Base-by-base conservation (phyloP, 2,329 filamentous ascomycete species). In the Ascochyta fabae region DNA sequence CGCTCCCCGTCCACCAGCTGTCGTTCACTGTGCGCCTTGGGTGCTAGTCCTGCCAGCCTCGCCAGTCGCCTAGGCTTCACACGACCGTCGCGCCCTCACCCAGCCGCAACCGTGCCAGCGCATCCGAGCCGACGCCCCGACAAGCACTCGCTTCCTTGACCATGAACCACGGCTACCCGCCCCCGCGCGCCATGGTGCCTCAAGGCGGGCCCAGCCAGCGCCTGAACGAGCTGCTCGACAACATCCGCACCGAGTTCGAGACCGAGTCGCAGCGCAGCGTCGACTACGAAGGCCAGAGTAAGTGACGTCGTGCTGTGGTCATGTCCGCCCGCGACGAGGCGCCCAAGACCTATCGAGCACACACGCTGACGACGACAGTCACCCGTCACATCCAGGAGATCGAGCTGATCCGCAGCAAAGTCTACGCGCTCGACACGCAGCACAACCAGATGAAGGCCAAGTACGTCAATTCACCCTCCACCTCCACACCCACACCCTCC, bases 241-340 rank as follows among this genome's bases (percentile, higher is more conserved):
- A 92, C 75, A 86, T 99, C 68, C 88, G 94, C 72, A 84, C 86
- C 71, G 95, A 99, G 78, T 98, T 97, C 67, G 94, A 98, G 65
- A 88, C 84, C 58, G 90, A 96, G 76, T 84, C 88, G 67, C 87
- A 90, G 63, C 87, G 91, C 67, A 90, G 87, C 63, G 91, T 91
- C 74, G 91, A 92, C 68, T 96, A 92, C 75, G 94, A 99, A 75
- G 91, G 94, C 75, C 92, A 96, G 76, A 90, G 94, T 97, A 87
- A 83, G 92, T 87, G 58, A 23, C n/a, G 12, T 1, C 7, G 29
- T 29, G n/a, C 23, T n/a, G 16, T 24, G 2, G 1, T 26, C 24
- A 6, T 8, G 24, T 26, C 24, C 24, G 24, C 24, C 24, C 24
- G 24, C 24, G 24, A 26, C 24, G 24, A 26, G 24, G 24, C 24